Evolutionary conservation across 2,329 filamentous ascomycete genomes (phyloP).

Genomic region (Lachnellula cervina): DNA sequence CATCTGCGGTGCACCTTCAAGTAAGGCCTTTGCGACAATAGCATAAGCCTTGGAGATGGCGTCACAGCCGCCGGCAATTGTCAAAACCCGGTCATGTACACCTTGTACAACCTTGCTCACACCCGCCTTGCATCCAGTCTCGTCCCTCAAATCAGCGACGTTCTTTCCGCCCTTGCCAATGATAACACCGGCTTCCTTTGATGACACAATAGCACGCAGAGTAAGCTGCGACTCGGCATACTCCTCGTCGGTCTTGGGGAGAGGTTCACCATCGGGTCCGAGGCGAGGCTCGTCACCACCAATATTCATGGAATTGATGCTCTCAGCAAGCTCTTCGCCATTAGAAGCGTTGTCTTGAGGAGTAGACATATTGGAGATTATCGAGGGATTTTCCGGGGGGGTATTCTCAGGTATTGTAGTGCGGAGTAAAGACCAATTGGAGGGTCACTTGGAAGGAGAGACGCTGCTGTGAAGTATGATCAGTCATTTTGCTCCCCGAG

Average conservation of each 20-base stretch:
- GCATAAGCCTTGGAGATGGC: constrained; percentile 89
- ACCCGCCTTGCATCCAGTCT: constrained; percentile 95
- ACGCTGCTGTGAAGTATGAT: neutral
- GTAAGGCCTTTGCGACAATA: constrained; percentile 82
- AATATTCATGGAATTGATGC: constrained; percentile 62
- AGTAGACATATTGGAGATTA: constrained; percentile 26
- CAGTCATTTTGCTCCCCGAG: constrained; percentile 4
- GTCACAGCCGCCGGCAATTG: constrained; percentile 85
- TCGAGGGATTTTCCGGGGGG: neutral
- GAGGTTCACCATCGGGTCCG: constrained; percentile 69
- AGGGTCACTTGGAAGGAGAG: neutral
- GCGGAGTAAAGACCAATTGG: constrained; percentile 4
- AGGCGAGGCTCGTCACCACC: constrained; percentile 56
- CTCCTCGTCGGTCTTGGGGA: constrained; percentile 92
- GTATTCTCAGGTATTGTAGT: neutral
- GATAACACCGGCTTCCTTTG: constrained; percentile 97
- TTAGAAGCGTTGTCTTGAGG: constrained; percentile 27
- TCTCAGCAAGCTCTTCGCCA: constrained; percentile 51
- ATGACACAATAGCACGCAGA: constrained; percentile 93
- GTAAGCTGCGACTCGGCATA: constrained; percentile 91
- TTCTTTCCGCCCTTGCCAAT: constrained; percentile 99
- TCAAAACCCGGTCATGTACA: constrained; percentile 94
- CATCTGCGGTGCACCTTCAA: constrained; percentile 91
- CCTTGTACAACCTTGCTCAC: constrained; percentile 98
- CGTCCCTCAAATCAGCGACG: constrained; percentile 91